phyloP scores from a whole-genome alignment of 257 asterid species.

The Vinca minor region DNA sequence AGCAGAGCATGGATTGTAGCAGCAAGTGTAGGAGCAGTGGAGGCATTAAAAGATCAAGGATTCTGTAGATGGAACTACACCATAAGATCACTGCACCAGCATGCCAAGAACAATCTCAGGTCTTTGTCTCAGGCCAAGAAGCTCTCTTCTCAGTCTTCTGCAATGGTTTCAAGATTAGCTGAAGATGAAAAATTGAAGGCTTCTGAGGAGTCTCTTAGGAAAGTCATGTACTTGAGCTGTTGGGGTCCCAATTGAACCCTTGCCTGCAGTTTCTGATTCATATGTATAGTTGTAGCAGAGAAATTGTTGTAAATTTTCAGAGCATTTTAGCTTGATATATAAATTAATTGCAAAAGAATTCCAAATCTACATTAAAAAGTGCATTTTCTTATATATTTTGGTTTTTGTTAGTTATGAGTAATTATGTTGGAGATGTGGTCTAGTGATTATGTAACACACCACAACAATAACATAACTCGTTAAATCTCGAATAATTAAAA shows the following conservation, averaged over 20 bases:
- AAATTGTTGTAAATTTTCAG: not conserved
- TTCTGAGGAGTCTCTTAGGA: conserved; percentile 25
- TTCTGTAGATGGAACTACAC: conserved; percentile 22
- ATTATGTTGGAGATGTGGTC: not conserved
- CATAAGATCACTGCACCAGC: conserved; percentile 7
- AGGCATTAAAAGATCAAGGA: conserved; percentile 27
- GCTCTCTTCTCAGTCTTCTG: conserved; percentile 14
- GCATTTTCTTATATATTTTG: not conserved
- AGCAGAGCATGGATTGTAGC: conserved; percentile 23
- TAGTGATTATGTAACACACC: not conserved
- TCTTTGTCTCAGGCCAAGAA: conserved; percentile 20
- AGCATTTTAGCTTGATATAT: no score
- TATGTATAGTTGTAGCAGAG: no score
- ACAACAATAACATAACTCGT: no score
- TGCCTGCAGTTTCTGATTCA: not conserved
- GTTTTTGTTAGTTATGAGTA: not conserved
- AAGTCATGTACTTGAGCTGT: conserved; percentile 25
- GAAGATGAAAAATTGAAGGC: not conserved
- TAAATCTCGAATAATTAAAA: no score
- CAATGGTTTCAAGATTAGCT: not conserved
- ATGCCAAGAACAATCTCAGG: conserved; percentile 15
- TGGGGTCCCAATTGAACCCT: conserved; percentile 23
- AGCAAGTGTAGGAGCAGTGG: conserved; percentile 22
- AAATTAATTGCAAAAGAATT: no score
- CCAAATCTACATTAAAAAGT: not conserved